Evolutionary conservation across 2,329 filamentous ascomycete genomes (phyloP).

Genomic region (Nemania sp.): DNA sequence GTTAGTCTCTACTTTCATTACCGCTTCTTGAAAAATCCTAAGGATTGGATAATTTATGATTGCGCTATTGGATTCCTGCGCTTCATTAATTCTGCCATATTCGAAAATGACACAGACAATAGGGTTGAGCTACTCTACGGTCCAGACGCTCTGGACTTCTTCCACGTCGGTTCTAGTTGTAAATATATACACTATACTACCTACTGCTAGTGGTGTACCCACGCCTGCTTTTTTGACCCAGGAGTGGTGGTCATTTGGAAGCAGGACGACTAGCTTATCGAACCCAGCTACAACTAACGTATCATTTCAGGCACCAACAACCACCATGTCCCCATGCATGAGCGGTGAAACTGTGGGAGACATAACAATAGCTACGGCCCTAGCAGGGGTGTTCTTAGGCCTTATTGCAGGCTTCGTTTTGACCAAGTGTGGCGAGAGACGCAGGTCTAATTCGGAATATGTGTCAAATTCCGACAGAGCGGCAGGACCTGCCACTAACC

Average conservation of each 20-base stretch:
- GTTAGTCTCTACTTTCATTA: background rate
- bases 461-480: background rate
- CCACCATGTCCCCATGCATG: conserved; percentile 5
- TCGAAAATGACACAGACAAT: conserved; percentile 4
- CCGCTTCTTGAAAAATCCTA: background rate
- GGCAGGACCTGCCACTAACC: background rate
- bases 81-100: background rate
- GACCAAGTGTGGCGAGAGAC: conserved; percentile 41
- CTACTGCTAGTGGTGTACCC: background rate
- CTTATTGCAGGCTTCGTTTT: conserved; percentile 44
- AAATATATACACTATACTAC: background rate
- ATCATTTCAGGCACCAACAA: background rate
- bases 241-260: background rate
- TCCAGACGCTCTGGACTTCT: background rate
- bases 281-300: background rate
- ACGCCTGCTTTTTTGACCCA: background rate
- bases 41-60: background rate
- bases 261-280: background rate
- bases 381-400: conserved; percentile 38
- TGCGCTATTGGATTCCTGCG: background rate
- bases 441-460: background rate
- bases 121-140: background rate
- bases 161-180: background rate
- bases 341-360: conserved; percentile 36
- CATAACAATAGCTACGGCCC: conserved; percentile 38